Conservation (phyloP, 306 rosid genomes). For the Styphnolobium japonicum region DNA sequence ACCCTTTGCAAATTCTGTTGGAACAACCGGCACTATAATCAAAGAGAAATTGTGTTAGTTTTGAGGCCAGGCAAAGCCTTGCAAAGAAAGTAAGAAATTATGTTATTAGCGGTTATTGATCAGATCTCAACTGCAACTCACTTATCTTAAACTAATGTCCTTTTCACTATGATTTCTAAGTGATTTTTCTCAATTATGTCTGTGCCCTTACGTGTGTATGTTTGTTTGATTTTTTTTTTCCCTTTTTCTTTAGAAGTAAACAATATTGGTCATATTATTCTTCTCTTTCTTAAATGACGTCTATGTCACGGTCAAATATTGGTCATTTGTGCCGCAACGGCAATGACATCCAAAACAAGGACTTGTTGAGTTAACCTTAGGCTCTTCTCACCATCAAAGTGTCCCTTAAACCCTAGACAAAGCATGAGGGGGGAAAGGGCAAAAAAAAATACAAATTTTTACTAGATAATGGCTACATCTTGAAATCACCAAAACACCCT, state of each 20-base stretch:
- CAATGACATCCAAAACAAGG: not conserved
- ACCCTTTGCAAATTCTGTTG: slow-evolving; percentile 20
- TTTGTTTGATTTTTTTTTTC: too few relatives aligned
- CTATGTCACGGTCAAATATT: not conserved
- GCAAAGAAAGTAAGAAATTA: slow-evolving; percentile 37
- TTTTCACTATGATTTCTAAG: not conserved
- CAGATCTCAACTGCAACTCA: slow-evolving; percentile 42
- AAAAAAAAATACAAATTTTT: slow-evolving; percentile 6
- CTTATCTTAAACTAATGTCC: not conserved
- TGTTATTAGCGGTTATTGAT: not conserved
- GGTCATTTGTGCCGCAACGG: slow-evolving; percentile 17
- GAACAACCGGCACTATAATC: slow-evolving; percentile 46
- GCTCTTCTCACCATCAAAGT: too few relatives aligned
- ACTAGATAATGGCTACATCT: not conserved
- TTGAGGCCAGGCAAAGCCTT: slow-evolving; percentile 30
- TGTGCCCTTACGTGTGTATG: not conserved
- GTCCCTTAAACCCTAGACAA: not conserved
- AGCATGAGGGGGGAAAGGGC: not conserved
- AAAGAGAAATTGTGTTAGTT: not conserved
- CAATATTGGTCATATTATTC: too few relatives aligned
- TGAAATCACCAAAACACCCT: slow-evolving; percentile 10
- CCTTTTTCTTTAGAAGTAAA: too few relatives aligned
- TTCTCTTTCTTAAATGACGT: too few relatives aligned
- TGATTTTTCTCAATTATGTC: not conserved
- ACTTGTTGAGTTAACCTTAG: too few relatives aligned